A percentile compares a stretch with the other conserved stretches of the same genome.
Conservation (phyloP, 163 green algal species). For the Scenedesmus sp. region DNA sequence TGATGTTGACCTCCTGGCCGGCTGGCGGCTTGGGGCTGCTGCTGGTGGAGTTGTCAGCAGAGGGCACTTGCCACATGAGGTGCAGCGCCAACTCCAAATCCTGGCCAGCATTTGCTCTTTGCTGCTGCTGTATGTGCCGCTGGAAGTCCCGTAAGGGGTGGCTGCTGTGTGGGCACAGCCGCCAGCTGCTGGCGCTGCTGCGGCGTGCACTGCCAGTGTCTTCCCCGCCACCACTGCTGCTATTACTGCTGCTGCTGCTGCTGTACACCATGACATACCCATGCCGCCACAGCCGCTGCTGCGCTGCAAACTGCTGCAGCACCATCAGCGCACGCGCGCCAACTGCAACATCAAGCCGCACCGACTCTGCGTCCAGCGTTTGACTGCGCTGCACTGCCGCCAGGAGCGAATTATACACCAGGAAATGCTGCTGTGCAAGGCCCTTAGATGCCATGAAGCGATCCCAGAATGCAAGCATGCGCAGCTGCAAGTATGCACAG, state of each 20-base stretch:
- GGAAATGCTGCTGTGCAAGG: not conserved
- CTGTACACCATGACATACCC: not conserved
- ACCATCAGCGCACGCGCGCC: not conserved
- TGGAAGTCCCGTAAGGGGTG: not conserved
- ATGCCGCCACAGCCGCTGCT: not conserved
- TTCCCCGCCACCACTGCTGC: too few relatives aligned
- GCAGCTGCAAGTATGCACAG: not conserved
- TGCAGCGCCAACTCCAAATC: not conserved
- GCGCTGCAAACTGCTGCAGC: slow-evolving; percentile 1
- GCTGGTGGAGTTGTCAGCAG: not conserved
- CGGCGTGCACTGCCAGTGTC: not conserved
- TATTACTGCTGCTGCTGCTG: not conserved
- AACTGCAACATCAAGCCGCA: not conserved
- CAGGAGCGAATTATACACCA: not conserved
- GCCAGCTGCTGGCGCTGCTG: not conserved
- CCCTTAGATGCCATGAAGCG: not conserved
- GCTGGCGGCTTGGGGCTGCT: not conserved
- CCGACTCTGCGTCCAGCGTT: not conserved
- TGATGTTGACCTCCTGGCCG: not conserved
- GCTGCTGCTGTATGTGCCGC: not conserved
- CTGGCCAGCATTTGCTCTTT: not conserved
- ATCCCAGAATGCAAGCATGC: not conserved
- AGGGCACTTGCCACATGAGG: not conserved
- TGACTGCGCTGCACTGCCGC: not conserved
- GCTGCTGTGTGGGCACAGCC: not conserved